Evolutionary conservation across 306 rosid genomes (phyloP).

Genomic region (Rubus idaeus): DNA sequence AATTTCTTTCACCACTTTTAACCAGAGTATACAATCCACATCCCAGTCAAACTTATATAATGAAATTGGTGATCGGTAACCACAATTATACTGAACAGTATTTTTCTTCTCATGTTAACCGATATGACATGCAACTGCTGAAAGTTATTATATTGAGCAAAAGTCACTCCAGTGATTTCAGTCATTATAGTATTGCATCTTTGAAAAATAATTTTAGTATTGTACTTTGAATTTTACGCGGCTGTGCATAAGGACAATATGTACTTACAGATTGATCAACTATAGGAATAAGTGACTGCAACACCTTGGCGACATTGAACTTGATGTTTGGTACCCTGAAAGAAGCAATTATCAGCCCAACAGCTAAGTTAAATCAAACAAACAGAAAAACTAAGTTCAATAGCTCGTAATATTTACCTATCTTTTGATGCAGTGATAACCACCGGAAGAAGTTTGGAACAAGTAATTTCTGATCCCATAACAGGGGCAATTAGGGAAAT

Average conservation of each 20-base stretch:
- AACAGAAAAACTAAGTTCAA: conserved; percentile 10
- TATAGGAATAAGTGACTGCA: conserved; percentile 86
- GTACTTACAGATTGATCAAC: conserved; percentile 90
- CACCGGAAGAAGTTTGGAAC: conserved; percentile 77
- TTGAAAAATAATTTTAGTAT: background rate
- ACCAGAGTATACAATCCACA: background rate
- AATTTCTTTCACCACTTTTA: no score
- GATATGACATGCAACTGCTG: background rate
- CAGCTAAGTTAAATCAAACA: conserved; percentile 14
- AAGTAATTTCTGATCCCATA: conserved; percentile 88
- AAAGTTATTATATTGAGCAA: background rate
- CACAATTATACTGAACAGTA: background rate
- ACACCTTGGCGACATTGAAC: conserved; percentile 92
- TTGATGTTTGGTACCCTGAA: conserved; percentile 91
- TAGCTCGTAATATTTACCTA: conserved; percentile 46
- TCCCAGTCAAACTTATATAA: background rate
- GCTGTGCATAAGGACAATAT: background rate
- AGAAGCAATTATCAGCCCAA: conserved; percentile 18
- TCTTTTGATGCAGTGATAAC: conserved; percentile 80
- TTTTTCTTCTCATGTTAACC: background rate
- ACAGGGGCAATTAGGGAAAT: conserved; percentile 92
- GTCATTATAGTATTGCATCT: background rate
- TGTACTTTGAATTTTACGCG: background rate
- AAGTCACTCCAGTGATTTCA: background rate
- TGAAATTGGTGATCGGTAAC: background rate